A percentile compares a stretch with the other conserved stretches of the same genome.
Conservation (phyloP, 2,329 filamentous ascomycete genomes). For the Penicillium capsulatum region DNA sequence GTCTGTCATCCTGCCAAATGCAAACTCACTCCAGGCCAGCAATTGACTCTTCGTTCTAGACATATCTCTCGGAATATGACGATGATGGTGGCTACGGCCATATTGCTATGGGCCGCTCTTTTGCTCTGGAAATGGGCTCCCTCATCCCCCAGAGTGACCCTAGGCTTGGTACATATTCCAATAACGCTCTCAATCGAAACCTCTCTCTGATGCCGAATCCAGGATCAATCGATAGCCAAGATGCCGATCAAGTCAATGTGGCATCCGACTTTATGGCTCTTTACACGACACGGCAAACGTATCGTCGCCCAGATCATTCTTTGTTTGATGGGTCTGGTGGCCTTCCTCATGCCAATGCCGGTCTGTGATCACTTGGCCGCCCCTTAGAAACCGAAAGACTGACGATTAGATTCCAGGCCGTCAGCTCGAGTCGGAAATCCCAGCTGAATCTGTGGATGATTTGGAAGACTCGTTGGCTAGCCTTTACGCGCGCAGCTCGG, state of each 20-base stretch:
- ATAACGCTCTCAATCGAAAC: too few species aligned
- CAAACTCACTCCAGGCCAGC: too few species aligned
- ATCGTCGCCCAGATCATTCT: constrained; percentile 70
- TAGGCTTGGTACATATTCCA: constrained; percentile 55
- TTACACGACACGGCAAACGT: constrained; percentile 94
- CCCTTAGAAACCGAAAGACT: neutral
- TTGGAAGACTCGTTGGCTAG: constrained; percentile 61
- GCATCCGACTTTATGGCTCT: constrained; percentile 95
- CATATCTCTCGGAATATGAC: constrained; percentile 90
- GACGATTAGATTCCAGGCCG: constrained; percentile 4
- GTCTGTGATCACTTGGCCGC: too few species aligned
- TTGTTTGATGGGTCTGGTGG: too few species aligned
- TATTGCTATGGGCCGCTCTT: constrained; percentile 85
- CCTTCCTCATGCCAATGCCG: too few species aligned
- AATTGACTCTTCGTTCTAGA: constrained; percentile 48
- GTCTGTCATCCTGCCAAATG: too few species aligned
- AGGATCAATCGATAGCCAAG: constrained; percentile 69
- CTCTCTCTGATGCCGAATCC: neutral
- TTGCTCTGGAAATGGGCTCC: constrained; percentile 88
- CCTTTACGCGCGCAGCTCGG: constrained; percentile 66
- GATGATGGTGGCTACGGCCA: constrained; percentile 89
- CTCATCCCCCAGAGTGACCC: constrained; percentile 82
- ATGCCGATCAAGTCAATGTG: constrained; percentile 75
- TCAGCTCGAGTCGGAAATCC: constrained; percentile 6
- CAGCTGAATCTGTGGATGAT: constrained; percentile 37